These are phyloP conservation scores for Penicillium freii DNA, from an alignment of 2,329 filamentous ascomycete species.

Conservation along the genomic window DNA sequence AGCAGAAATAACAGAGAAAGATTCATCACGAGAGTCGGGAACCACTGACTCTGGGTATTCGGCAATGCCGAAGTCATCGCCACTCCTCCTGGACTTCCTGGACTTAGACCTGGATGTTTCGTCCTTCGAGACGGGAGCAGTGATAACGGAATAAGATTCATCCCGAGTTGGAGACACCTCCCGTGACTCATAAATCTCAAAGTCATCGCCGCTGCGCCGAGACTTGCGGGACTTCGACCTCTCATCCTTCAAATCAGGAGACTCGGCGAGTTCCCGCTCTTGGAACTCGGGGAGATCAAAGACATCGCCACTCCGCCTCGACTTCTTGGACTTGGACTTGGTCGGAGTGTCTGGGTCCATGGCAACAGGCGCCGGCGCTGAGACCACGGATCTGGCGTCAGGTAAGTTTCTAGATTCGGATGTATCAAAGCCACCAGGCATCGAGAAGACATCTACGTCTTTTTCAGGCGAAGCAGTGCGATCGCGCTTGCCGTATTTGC, in stretches of 20 bases:
- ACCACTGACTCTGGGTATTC: not conserved
- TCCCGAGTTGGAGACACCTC: not conserved
- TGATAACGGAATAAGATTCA: not conserved
- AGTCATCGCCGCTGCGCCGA: slow-evolving; percentile 1
- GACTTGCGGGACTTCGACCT: not conserved
- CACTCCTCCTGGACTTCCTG: not conserved
- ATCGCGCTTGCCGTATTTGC: slow-evolving; percentile 15
- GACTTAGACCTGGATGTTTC: slow-evolving; percentile 2
- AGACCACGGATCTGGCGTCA: slow-evolving; percentile 16
- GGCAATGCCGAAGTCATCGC: not conserved
- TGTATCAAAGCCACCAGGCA: slow-evolving; percentile 34
- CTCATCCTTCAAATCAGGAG: not conserved
- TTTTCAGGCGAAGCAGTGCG: slow-evolving; percentile 17
- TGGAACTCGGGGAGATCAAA: not conserved
- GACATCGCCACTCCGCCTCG: not conserved
- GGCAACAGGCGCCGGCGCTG: not conserved
- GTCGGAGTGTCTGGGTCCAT: not conserved
- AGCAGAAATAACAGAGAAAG: slow-evolving; percentile 1
- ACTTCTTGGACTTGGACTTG: not conserved
- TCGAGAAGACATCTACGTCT: slow-evolving; percentile 27
- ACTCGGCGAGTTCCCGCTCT: not conserved
- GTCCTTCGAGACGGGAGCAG: not conserved
- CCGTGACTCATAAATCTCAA: not conserved
- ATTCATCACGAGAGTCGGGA: slow-evolving; percentile 1
- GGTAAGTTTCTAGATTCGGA: slow-evolving; percentile 11